These are phyloP conservation scores for Pleurotus tuber-regium DNA, from an alignment of 768 basidiomycete genomes.

Conservation along the genomic window DNA sequence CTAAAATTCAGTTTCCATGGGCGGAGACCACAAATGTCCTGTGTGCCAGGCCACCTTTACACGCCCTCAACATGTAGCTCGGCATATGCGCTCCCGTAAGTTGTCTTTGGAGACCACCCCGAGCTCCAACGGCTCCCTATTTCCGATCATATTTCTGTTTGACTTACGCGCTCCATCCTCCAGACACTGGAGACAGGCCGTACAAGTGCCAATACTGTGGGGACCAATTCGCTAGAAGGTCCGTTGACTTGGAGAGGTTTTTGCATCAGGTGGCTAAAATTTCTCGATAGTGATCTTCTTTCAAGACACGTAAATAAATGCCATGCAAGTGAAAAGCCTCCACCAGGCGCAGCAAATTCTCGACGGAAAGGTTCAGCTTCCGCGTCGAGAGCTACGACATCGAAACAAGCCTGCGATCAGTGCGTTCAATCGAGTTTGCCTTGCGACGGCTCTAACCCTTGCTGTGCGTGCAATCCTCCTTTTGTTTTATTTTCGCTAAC, in stretches of 20 bases:
- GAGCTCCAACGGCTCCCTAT: slow-evolving; percentile 22
- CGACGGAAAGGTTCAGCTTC: slow-evolving; percentile 68
- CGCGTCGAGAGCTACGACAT: slow-evolving; percentile 70
- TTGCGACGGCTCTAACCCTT: slow-evolving; percentile 79
- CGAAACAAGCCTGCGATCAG: slow-evolving; percentile 84
- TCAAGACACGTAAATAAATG: slow-evolving; percentile 88
- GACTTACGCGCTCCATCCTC: slow-evolving; percentile 8
- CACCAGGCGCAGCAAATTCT: slow-evolving; percentile 35
- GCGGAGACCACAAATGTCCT: slow-evolving; percentile 82
- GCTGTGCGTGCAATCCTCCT: slow-evolving; percentile 45
- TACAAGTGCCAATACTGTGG: slow-evolving; percentile 89
- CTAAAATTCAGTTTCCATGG: too few species aligned
- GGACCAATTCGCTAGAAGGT: slow-evolving; percentile 89
- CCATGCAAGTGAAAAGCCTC: slow-evolving; percentile 71
- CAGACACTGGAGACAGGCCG: slow-evolving; percentile 87
- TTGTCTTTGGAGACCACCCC: slow-evolving; percentile 22
- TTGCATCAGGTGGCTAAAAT: slow-evolving; percentile 5
- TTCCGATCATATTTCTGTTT: slow-evolving; percentile 11
- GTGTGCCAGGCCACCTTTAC: slow-evolving; percentile 88
- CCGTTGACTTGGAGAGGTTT: slow-evolving; percentile 14
- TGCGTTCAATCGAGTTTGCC: slow-evolving; percentile 74
- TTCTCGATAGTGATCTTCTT: slow-evolving; percentile 63
- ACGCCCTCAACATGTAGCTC: slow-evolving; percentile 84
- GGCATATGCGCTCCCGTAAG: slow-evolving; percentile 90
- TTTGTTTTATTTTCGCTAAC: slow-evolving; percentile 9